Base-by-base conservation (phyloP, 495 filamentous ascomycete species). In the Xylaria venustula region DNA sequence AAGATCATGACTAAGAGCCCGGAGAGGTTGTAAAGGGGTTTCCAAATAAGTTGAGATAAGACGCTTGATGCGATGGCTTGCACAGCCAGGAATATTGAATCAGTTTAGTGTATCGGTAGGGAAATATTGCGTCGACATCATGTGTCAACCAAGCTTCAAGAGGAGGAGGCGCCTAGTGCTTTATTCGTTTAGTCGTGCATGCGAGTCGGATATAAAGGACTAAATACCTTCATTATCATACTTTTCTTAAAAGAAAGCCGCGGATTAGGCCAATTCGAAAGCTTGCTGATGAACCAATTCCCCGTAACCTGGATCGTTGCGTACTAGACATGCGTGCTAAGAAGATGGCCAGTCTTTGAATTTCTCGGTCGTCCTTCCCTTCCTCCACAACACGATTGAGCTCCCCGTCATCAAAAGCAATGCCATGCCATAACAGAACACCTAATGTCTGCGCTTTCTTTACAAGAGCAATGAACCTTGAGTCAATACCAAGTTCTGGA, bases 401-500 rank as follows among this genome's bases (percentile, higher is more conserved):
- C 34, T 58, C 67, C 2, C 83, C 83, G 25, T 82, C 77, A 65
- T 86, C 84, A 64, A 82, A 86, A 3, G 84, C 83, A 68, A 81
- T 83, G 14, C 85, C 84, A 68, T 80, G 75, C 83, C 85, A 86
- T 19, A 87, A 72, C 15, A 87, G 62, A 15, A 87, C 70, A 2
- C 84, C 83, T 41, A 85, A 49, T 56, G 77, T 67, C 41, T 81
- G 71, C 8, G 82, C 78, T 40, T 79, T 61, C 49, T 61, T 62
- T 0, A 82, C 73, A 5, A 69, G 73, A 40, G 73, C 60, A 22
- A 65, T 45, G n/a, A 69, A 30, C 2, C 50, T 46, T 12, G 53
- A 14, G 9, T 62, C 59, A 40, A 20, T 64, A 45, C 47, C 52
- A 17, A 82, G 53, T 30, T 73, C 73, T 6, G 76, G 78, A 7